Evolutionary conservation across 2,329 filamentous ascomycete species (phyloP).

Genomic region (Fusarium secorum): DNA sequence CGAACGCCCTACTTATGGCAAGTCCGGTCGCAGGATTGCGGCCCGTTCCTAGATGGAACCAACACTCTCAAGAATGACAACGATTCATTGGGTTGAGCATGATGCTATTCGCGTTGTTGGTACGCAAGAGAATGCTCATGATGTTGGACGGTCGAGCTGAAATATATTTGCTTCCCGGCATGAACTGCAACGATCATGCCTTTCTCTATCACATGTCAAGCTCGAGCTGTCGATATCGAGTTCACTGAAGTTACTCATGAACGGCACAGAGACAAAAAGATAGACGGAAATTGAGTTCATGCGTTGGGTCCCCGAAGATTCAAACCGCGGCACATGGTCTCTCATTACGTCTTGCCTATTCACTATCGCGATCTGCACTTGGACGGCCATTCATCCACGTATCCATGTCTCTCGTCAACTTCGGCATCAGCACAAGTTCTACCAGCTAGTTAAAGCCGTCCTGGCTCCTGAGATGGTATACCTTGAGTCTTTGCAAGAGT

Average conservation of each 20-base stretch:
- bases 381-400: slow-evolving; percentile 1
- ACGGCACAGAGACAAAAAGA: not conserved
- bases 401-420: not conserved
- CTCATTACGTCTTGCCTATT: slow-evolving; percentile 1
- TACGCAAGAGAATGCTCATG: not conserved
- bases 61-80: not conserved
- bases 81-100: not conserved
- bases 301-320: not conserved
- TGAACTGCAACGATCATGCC: not conserved
- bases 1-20: slow-evolving; percentile 46
- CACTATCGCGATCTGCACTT: slow-evolving; percentile 6
- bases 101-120: not conserved
- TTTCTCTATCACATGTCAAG: not conserved
- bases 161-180: not conserved
- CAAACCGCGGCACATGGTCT: not conserved
- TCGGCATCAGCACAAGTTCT: not conserved
- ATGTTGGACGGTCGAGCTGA: not conserved
- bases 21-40: slow-evolving; percentile 54
- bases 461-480: not conserved
- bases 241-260: not conserved
- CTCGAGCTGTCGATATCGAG: not conserved
- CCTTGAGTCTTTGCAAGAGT: not conserved
- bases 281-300: not conserved
- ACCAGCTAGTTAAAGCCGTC: not conserved
- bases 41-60: not conserved